Evolutionary conservation across 352 stramenopile species (phyloP).

Genomic region (Globisporangium paroecandrum): DNA sequence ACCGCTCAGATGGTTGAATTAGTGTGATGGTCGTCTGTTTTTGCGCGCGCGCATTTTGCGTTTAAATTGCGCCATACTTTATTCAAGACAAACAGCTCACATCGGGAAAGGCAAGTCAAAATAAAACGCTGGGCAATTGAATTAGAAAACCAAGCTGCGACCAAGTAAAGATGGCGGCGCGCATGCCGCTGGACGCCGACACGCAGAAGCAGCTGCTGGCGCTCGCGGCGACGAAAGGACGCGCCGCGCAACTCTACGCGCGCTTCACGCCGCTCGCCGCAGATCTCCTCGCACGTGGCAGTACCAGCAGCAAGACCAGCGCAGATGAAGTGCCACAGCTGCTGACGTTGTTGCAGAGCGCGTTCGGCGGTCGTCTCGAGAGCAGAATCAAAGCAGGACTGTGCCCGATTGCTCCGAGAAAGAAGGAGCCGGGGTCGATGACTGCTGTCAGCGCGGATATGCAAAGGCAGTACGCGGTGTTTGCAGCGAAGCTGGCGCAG

Average conservation of each 20-base stretch:
- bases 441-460: not conserved
- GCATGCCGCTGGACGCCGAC: conserved; percentile 11
- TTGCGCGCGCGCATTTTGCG: not conserved
- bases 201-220: conserved; percentile 28
- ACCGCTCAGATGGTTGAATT: too few species aligned
- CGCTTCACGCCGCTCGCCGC: conserved; percentile 15
- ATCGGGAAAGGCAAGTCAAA: too few species aligned
- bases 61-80: not conserved
- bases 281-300: not conserved
- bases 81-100: not conserved
- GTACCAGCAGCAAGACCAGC: not conserved
- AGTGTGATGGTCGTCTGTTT: not conserved
- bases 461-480: conserved; percentile 33
- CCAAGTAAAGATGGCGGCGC: conserved; percentile 1
- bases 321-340: not conserved
- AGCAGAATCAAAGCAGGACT: conserved; percentile 10
- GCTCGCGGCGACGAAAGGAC: conserved; percentile 20
- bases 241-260: conserved; percentile 15
- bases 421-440: not conserved
- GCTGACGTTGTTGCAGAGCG: conserved; percentile 9
- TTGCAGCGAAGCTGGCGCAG: conserved; percentile 59
- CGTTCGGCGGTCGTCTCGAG: conserved; percentile 14
- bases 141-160: not conserved
- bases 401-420: not conserved
- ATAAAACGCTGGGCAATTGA: not conserved